Evolutionary conservation across 106 monocot genomes (phyloP).

Genomic region (Platanthera zijinensis): DNA sequence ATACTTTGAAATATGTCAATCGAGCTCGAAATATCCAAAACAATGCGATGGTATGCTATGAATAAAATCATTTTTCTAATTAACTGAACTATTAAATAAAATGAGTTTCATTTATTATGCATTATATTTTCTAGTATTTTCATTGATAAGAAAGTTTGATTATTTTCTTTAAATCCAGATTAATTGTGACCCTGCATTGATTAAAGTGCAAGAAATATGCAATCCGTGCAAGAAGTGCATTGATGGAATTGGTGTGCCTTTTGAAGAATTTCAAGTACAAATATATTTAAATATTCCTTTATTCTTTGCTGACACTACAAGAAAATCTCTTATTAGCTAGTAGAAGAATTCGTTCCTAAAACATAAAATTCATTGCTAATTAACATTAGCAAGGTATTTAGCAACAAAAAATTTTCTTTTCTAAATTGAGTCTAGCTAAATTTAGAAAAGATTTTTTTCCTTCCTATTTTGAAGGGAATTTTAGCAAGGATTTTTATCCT

Average conservation of each 20-base stretch:
- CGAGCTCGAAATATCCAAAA: constrained; percentile 97
- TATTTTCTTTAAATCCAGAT: constrained; percentile 33
- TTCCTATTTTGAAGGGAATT: too few species aligned
- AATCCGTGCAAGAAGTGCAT: constrained; percentile 45
- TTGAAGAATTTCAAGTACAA: constrained; percentile 75
- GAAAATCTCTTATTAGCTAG: too few species aligned
- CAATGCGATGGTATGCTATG: constrained; percentile 79
- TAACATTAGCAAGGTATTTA: too few species aligned
- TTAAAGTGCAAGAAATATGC: constrained; percentile 85
- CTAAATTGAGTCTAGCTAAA: too few species aligned
- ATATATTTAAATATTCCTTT: not conserved
- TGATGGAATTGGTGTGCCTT: too few species aligned
- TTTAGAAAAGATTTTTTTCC: too few species aligned
- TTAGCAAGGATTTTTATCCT: too few species aligned
- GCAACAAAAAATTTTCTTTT: too few species aligned
- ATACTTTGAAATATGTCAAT: constrained; percentile 96
- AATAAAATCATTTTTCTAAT: not conserved
- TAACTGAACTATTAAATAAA: too few species aligned
- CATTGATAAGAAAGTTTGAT: not conserved
- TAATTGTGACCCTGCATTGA: constrained; percentile 84
- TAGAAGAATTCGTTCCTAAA: too few species aligned
- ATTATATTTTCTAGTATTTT: not conserved
- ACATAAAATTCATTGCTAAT: too few species aligned
- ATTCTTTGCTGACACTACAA: not conserved
- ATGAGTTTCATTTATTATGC: not conserved